Conservation (phyloP, 176 grass and related monocot genomes). For the Musa troglodytarum region DNA sequence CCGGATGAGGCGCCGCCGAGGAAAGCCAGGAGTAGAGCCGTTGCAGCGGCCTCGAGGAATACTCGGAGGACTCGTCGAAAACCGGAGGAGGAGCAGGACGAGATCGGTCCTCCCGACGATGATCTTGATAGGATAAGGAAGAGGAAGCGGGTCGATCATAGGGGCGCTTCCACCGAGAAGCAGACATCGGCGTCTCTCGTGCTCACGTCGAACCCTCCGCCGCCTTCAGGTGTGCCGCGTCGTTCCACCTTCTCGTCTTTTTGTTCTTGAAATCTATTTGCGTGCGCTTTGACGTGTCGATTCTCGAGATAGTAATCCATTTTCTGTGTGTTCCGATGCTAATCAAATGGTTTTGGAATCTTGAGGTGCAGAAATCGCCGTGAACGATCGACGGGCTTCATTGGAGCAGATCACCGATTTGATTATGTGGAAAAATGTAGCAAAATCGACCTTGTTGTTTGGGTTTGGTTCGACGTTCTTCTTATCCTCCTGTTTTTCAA, state of each 20-base stretch:
- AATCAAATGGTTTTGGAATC: constrained; percentile 8
- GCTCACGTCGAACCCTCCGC: not conserved
- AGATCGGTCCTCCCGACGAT: constrained; percentile 45
- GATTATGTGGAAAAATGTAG: constrained; percentile 76
- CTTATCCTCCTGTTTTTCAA: constrained; percentile 64
- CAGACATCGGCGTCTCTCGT: constrained; percentile 23
- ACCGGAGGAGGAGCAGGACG: constrained; percentile 43
- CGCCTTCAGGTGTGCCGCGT: not conserved
- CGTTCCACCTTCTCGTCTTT: not conserved
- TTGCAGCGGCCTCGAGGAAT: constrained; percentile 27
- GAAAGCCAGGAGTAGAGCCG: constrained; percentile 20
- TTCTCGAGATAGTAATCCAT: no score
- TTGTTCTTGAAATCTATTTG: not conserved
- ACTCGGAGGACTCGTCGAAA: constrained; percentile 40
- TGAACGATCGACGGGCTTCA: constrained; percentile 13
- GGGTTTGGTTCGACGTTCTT: constrained; percentile 73
- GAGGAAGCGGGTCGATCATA: constrained; percentile 29
- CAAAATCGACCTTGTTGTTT: constrained; percentile 80
- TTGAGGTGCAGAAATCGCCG: constrained; percentile 3
- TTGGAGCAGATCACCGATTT: constrained; percentile 49
- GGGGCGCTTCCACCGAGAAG: not conserved
- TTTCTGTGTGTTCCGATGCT: not conserved
- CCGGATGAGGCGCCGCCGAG: not conserved
- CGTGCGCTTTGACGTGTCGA: no score
- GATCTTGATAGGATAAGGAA: constrained; percentile 33